Conservation (phyloP, 1,284 basidiomycete species). For the Pyrrhoderma noxium region DNA sequence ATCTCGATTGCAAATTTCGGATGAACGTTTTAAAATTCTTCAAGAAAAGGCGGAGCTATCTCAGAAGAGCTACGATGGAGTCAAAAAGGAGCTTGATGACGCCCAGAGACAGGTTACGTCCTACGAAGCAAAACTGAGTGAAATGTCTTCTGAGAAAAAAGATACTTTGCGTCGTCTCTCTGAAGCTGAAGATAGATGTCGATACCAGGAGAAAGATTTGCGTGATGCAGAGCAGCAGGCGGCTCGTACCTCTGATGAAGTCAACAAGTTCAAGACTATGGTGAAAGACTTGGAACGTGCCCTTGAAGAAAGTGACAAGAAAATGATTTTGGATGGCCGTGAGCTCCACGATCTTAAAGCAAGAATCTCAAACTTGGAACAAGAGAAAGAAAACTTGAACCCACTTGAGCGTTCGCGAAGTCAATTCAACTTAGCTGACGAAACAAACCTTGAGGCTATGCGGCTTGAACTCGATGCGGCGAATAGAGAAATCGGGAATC, state of each 20-base stretch:
- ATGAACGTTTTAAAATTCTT: conserved; percentile 21
- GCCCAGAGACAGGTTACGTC: conserved; percentile 46
- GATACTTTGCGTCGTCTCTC: conserved; percentile 46
- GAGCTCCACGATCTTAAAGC: conserved; percentile 43
- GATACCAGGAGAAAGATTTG: conserved; percentile 39
- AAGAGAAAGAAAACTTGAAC: conserved; percentile 31
- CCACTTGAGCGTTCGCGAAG: conserved; percentile 22
- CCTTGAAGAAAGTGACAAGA: conserved; percentile 58
- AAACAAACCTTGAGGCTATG: conserved; percentile 44
- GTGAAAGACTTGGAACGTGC: conserved; percentile 65
- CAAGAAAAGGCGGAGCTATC: conserved; percentile 26
- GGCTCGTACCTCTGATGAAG: conserved; percentile 22
- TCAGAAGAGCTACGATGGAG: conserved; percentile 25
- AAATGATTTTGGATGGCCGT: conserved; percentile 55
- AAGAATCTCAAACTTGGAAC: conserved; percentile 49
- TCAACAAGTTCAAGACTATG: conserved; percentile 48
- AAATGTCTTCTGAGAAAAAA: conserved; percentile 40
- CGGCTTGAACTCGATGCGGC: conserved; percentile 78
- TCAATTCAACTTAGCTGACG: conserved; percentile 19
- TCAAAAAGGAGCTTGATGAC: conserved; percentile 31
- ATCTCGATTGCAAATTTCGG: not conserved
- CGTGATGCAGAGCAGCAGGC: conserved; percentile 35
- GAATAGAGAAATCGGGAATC: conserved; percentile 69
- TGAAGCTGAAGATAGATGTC: conserved; percentile 37
- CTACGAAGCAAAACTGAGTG: conserved; percentile 43